A percentile compares a stretch with the other conserved stretches of the same genome.
Conservation (phyloP, 805 yeast species). For the Myxozyma kluyveri region DNA sequence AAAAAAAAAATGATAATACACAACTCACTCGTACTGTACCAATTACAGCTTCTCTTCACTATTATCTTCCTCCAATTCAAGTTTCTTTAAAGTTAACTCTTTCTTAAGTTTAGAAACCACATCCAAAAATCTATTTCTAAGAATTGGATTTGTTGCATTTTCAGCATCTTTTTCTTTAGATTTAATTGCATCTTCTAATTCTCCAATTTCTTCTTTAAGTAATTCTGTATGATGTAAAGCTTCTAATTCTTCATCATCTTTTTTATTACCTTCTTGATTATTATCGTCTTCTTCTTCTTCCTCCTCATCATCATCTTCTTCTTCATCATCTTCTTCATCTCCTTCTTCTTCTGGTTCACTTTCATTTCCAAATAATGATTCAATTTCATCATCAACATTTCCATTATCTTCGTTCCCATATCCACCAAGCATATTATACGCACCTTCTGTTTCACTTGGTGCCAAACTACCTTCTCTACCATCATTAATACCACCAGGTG, state of each 20-base stretch:
- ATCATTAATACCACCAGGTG: constrained; percentile 1
- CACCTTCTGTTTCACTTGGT: constrained; percentile 32
- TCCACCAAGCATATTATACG: constrained; percentile 37
- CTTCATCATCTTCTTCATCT: constrained; percentile 41
- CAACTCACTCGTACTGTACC: too few relatives aligned
- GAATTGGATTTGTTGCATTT: constrained; percentile 74
- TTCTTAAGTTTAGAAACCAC: constrained; percentile 73
- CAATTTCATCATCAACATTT: constrained; percentile 41
- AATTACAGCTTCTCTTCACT: constrained; percentile 8
- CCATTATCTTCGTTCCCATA: constrained; percentile 38
- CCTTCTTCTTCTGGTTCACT: constrained; percentile 43
- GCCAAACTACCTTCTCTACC: constrained; percentile 28
- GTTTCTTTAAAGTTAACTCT: constrained; percentile 76
- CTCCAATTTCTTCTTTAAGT: constrained; percentile 79
- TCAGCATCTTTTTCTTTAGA: constrained; percentile 70
- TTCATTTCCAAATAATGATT: constrained; percentile 44
- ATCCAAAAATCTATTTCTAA: constrained; percentile 81
- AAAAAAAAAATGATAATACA: not conserved
- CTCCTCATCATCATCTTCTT: constrained; percentile 55
- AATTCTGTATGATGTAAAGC: constrained; percentile 64
- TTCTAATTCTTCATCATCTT: constrained; percentile 53
- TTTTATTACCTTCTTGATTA: constrained; percentile 52
- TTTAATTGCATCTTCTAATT: constrained; percentile 71
- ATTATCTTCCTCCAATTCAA: constrained; percentile 50
- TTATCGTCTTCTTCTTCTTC: constrained; percentile 56